A percentile compares a stretch with the other conserved stretches of the same genome.
Conservation (phyloP, 257 asterid genomes). For the Solanum rostratum region DNA sequence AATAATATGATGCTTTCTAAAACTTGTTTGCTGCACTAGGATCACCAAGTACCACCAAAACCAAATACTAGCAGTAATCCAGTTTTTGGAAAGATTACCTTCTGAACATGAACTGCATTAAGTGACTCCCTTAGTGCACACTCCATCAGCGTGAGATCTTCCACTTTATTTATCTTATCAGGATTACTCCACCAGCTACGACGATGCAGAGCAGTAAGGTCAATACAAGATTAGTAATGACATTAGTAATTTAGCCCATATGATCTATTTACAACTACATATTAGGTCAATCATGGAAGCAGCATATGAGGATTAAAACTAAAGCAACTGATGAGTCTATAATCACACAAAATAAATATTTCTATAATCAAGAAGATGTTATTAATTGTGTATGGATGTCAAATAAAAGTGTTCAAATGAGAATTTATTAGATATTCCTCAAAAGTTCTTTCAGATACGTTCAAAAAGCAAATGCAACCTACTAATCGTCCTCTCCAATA, state of each 20-base stretch:
- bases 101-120: constrained; percentile 27
- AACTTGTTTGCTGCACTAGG: neutral
- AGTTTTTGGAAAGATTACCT: constrained; percentile 25
- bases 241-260: neutral
- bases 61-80: neutral
- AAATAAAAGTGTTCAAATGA: neutral
- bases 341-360: neutral
- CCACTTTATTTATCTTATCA: constrained; percentile 50
- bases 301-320: neutral
- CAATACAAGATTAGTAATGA: neutral
- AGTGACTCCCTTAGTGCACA: constrained; percentile 47
- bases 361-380: neutral
- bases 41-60: neutral
- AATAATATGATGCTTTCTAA: neutral
- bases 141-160: constrained; percentile 76
- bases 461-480: neutral
- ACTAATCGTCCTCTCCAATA: neutral
- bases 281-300: neutral
- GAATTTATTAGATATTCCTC: neutral
- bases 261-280: neutral
- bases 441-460: neutral
- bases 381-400: neutral
- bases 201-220: neutral
- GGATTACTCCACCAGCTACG: constrained; percentile 79
- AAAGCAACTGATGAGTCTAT: neutral